Evolutionary conservation across 139 green algal genomes (phyloP), one percentile per base, ranked within the genome.

Genomic region (Volvox africanus): DNA sequence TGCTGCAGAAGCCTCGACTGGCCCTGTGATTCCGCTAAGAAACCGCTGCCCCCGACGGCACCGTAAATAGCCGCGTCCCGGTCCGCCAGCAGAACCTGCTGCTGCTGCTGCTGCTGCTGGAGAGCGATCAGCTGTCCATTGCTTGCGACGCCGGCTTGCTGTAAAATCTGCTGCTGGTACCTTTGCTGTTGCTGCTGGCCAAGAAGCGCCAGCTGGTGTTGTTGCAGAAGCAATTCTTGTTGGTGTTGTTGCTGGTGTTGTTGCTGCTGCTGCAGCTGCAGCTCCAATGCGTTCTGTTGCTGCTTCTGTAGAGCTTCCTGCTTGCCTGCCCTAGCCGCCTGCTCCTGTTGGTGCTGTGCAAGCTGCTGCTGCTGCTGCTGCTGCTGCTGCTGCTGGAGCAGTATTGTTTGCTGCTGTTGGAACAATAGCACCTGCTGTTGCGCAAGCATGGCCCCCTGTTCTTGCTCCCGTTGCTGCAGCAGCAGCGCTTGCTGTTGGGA

Each of bases 41-140:
- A 79, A 18, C 71, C 71, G 28, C 22, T 33, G 71, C 20, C 32
- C 2, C 32, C 21, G 75, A 55, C 22, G 28, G 75, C 30, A 22
- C 32, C 75, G 75, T 30, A 81, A 24, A 19, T 30, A 17, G 75
- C n/a, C 18, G 22, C 17, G 20, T 81, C 75, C 14, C 32, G 30
- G 13, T 55, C 75, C 32, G 32, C 5, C 75, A 61, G 33, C 30
- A 81, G 17, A 18, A 24, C 75, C 30, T 33, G 32, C 28, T 55
- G 75, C 13, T 84, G 78, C 18, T 65, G 77, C 36, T 84, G 75
- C 78, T 84, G 78, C 37, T 84, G 78, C 37, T 84, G 78, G 21
- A 37, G 33, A 30, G 71, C 71, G 71, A 79, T 6, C 16, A 79
- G 71, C 26, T 33, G n/a, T 6, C 28, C 26, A 36, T 79, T n/a